phyloP scores from a whole-genome alignment of 352 stramenopile genomes.

The Globisporangium irregulare region DNA sequence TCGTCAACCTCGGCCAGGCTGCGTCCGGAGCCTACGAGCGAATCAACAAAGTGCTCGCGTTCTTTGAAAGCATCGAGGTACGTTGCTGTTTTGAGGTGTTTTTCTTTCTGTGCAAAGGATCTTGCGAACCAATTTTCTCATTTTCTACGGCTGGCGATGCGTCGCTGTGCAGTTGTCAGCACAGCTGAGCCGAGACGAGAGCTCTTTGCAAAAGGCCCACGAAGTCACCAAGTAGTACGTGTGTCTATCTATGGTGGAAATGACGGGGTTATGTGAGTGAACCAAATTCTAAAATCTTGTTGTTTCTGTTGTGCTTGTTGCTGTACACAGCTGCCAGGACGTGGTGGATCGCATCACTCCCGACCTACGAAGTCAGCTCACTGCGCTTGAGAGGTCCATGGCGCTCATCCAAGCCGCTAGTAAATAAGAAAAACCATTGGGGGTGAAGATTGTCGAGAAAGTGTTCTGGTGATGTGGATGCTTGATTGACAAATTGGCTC shows the following conservation, averaged over 20 bases:
- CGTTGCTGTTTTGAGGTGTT: not conserved
- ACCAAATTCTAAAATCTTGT: conserved; percentile 2
- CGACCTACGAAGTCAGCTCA: conserved; percentile 33
- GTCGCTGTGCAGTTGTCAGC: conserved; percentile 8
- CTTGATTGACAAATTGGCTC: not conserved
- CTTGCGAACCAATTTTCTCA: not conserved
- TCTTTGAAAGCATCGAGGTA: conserved; percentile 41
- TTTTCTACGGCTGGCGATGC: not conserved
- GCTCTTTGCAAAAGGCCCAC: conserved; percentile 15
- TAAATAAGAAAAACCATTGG: not conserved
- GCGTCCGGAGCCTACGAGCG: conserved; percentile 24
- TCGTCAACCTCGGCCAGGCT: conserved; percentile 30
- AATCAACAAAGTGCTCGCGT: conserved; percentile 32
- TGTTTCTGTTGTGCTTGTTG: not conserved
- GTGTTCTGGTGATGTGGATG: not conserved
- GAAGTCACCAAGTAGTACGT: conserved; percentile 38
- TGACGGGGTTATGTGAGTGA: not conserved
- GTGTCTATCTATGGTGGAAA: not conserved
- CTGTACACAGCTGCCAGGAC: conserved; percentile 28
- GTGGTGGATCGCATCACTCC: conserved; percentile 32
- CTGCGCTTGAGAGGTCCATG: conserved; percentile 28
- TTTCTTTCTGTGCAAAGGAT: not conserved
- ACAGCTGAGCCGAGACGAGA: conserved; percentile 13
- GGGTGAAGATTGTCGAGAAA: not conserved
- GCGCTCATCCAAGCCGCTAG: conserved; percentile 8